Conservation (phyloP, 768 basidiomycete genomes). For the Chalciporus piperatus region DNA sequence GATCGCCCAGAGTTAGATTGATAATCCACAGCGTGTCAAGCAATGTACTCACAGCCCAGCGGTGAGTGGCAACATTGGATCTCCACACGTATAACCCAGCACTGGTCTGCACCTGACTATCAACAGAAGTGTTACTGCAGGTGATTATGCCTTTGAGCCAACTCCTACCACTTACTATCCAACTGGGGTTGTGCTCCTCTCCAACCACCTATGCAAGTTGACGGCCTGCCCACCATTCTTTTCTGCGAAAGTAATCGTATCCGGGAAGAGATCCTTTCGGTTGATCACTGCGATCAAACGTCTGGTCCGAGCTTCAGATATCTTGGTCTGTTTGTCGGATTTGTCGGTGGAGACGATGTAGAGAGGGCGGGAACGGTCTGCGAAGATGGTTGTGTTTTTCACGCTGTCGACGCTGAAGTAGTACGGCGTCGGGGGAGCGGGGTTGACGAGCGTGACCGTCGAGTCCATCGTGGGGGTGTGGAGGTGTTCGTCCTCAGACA, state of each 20-base stretch:
- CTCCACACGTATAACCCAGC: constrained; percentile 8
- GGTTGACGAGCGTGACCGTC: neutral
- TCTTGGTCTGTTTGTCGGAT: constrained; percentile 5
- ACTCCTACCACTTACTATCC: constrained; percentile 10
- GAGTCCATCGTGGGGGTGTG: constrained; percentile 4
- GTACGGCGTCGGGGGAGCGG: constrained; percentile 2
- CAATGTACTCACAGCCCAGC: constrained; percentile 9
- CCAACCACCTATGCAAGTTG: constrained; percentile 14
- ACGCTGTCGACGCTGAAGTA: constrained; percentile 7
- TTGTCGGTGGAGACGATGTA: constrained; percentile 11
- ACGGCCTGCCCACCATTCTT: constrained; percentile 1
- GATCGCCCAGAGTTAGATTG: neutral
- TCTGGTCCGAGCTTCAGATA: constrained; percentile 7
- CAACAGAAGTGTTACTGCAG: neutral
- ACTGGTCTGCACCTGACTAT: constrained; percentile 8
- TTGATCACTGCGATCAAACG: constrained; percentile 4
- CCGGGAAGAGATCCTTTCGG: constrained; percentile 10
- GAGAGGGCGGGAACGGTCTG: constrained; percentile 1
- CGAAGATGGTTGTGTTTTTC: constrained; percentile 13
- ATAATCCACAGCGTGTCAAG: neutral
- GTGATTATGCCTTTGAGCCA: neutral
- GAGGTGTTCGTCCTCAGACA: too few species aligned
- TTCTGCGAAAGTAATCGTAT: constrained; percentile 13
- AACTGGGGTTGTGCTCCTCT: constrained; percentile 5
- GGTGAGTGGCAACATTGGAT: constrained; percentile 11